phyloP scores from a whole-genome alignment of 2,329 filamentous ascomycete genomes.

The Xylaria sp. region DNA sequence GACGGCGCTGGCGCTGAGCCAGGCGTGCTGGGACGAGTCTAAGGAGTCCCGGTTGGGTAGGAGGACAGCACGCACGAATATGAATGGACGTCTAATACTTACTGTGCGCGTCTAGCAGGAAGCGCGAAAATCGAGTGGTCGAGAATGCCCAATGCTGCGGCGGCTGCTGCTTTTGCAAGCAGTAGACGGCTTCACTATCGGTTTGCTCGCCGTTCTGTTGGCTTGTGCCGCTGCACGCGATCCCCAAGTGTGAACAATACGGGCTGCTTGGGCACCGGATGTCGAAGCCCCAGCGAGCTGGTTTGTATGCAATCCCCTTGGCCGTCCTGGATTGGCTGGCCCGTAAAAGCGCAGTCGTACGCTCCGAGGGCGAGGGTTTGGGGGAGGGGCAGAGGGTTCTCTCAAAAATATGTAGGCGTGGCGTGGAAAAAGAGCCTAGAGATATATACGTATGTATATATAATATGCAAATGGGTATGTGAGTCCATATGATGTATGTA shows the following conservation, averaged over 20 bases:
- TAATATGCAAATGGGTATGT: too few species aligned
- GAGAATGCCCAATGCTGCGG: conserved; percentile 28
- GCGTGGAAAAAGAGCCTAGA: not conserved
- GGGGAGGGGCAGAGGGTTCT: too few species aligned
- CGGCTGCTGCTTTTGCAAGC: too few species aligned
- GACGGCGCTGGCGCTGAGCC: conserved; percentile 13
- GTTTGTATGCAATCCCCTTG: not conserved
- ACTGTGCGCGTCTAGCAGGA: conserved; percentile 35
- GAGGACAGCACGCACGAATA: conserved; percentile 23
- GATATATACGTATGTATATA: not conserved
- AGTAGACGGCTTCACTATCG: not conserved
- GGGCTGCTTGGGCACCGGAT: not conserved
- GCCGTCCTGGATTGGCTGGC: not conserved
- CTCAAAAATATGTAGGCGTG: not conserved
- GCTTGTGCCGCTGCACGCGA: conserved; percentile 12
- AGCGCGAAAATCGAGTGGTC: conserved; percentile 34
- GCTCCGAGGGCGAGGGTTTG: not conserved
- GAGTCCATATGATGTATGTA: too few species aligned
- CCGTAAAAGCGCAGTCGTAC: not conserved
- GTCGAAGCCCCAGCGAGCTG: not conserved
- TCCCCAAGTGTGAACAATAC: not conserved
- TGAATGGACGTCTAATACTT: conserved; percentile 15
- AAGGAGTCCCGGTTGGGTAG: conserved; percentile 25
- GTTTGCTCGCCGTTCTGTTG: conserved; percentile 10
- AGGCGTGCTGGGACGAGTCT: conserved; percentile 24